phyloP scores from a whole-genome alignment of 768 basidiomycete genomes.

The Filobasidium floriforme region DNA sequence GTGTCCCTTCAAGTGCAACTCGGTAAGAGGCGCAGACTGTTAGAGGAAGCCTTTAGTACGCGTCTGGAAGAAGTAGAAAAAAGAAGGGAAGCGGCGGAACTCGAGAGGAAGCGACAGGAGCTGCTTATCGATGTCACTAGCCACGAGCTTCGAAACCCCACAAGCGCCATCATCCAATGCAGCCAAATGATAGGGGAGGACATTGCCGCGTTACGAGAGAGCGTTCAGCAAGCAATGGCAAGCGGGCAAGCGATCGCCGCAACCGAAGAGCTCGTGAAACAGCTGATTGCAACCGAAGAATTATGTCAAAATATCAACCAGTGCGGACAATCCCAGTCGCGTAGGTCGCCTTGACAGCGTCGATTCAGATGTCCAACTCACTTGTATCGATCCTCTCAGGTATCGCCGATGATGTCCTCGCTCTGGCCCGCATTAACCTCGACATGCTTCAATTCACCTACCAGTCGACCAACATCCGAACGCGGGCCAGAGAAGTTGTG shows the following conservation, averaged over 20 bases:
- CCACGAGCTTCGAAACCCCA: slow-evolving; percentile 40
- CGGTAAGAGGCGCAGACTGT: slow-evolving; percentile 41
- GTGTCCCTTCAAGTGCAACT: slow-evolving; percentile 37
- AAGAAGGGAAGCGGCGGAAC: slow-evolving; percentile 39
- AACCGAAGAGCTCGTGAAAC: slow-evolving; percentile 32
- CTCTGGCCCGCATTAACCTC: slow-evolving; percentile 47
- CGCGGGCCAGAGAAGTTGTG: slow-evolving; percentile 42
- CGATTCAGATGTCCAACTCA: too few relatives aligned
- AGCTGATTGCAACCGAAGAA: slow-evolving; percentile 41
- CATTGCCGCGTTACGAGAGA: slow-evolving; percentile 7
- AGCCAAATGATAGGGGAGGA: slow-evolving; percentile 30
- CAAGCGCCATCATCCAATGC: slow-evolving; percentile 43
- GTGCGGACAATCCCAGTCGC: slow-evolving; percentile 45
- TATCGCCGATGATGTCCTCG: slow-evolving; percentile 48
- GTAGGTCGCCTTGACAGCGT: slow-evolving; percentile 4
- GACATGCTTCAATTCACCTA: slow-evolving; percentile 36
- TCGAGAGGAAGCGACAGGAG: slow-evolving; percentile 46
- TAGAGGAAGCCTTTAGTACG: slow-evolving; percentile 35
- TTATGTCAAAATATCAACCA: slow-evolving; percentile 47
- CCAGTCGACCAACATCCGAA: slow-evolving; percentile 34
- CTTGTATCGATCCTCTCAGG: too few relatives aligned
- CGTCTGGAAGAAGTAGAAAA: slow-evolving; percentile 37
- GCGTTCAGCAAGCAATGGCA: slow-evolving; percentile 26
- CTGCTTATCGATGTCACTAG: slow-evolving; percentile 47
- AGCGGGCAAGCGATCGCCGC: slow-evolving; percentile 22